Conservation (phyloP, 148 eudicot species). For the Cornus controversa region DNA sequence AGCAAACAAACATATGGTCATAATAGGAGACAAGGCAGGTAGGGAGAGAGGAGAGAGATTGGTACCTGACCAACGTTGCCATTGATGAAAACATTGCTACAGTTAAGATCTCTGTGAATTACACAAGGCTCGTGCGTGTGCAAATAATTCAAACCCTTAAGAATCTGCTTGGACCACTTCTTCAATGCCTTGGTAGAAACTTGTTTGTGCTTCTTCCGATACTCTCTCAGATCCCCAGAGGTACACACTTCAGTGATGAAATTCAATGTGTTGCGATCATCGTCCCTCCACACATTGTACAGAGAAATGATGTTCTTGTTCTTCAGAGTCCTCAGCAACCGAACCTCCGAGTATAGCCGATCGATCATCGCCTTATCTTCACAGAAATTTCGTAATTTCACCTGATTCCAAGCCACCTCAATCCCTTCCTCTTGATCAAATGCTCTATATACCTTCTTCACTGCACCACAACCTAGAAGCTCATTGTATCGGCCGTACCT, state of each 20-base stretch:
- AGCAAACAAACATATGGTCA: no score
- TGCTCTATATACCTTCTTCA: constrained; percentile 74
- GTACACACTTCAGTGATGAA: constrained; percentile 83
- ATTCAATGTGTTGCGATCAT: constrained; percentile 49
- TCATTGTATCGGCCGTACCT: constrained; percentile 72
- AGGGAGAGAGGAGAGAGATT: neutral
- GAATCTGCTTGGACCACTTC: constrained; percentile 81
- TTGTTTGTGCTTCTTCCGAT: constrained; percentile 69
- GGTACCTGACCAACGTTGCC: constrained; percentile 83
- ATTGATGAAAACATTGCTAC: constrained; percentile 81
- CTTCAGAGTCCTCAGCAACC: constrained; percentile 50
- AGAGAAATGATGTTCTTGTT: constrained; percentile 57
- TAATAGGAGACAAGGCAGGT: neutral
- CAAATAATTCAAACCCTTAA: constrained; percentile 76
- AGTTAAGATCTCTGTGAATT: constrained; percentile 79
- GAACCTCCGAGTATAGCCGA: constrained; percentile 60
- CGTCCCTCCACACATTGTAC: constrained; percentile 56
- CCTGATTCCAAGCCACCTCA: constrained; percentile 92
- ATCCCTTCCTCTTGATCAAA: constrained; percentile 90
- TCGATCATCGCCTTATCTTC: constrained; percentile 51
- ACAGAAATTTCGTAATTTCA: constrained; percentile 47
- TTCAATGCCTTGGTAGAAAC: constrained; percentile 75
- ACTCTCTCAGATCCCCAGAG: constrained; percentile 78
- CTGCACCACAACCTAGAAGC: constrained; percentile 67
- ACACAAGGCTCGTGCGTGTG: constrained; percentile 76